A percentile compares a stretch with the other conserved stretches of the same genome.
phyloP scores from a whole-genome alignment of 2,329 filamentous ascomycete genomes.

The Shiraia bambusicola region DNA sequence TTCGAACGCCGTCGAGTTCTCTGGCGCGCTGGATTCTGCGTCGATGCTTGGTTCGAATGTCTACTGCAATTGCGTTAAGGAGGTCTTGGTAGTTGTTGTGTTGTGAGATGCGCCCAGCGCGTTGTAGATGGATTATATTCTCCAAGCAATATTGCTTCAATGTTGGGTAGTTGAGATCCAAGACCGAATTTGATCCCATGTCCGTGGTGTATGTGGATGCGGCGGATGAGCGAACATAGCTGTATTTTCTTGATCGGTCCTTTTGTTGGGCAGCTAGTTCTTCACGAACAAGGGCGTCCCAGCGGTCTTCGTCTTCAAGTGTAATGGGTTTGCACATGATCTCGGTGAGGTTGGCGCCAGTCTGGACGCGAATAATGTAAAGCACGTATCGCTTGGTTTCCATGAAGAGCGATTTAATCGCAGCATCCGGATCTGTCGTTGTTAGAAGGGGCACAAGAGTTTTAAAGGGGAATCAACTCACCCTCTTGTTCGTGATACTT shows the following conservation, averaged over 20 bases:
- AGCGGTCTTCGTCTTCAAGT: slow-evolving; percentile 84
- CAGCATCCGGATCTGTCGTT: slow-evolving; percentile 76
- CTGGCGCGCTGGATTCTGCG: slow-evolving; percentile 87
- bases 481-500: slow-evolving; percentile 83
- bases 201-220: slow-evolving; percentile 71
- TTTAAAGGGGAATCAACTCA: slow-evolving; percentile 33
- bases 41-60: slow-evolving; percentile 96
- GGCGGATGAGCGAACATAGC: slow-evolving; percentile 72
- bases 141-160: slow-evolving; percentile 91
- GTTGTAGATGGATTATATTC: slow-evolving; percentile 88
- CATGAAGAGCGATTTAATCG: slow-evolving; percentile 91
- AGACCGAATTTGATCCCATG: slow-evolving; percentile 56
- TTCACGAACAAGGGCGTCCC: slow-evolving; percentile 77
- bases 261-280: slow-evolving; percentile 61
- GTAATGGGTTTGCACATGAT: slow-evolving; percentile 90
- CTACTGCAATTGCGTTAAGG: slow-evolving; percentile 93
- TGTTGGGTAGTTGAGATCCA: slow-evolving; percentile 90
- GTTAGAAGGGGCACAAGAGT: slow-evolving; percentile 22
- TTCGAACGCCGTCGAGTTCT: slow-evolving; percentile 80
- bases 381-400: slow-evolving; percentile 96
- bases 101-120: slow-evolving; percentile 78
- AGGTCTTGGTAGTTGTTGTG: slow-evolving; percentile 95
- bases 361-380: slow-evolving; percentile 97
- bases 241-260: slow-evolving; percentile 54
- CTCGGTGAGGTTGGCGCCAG: slow-evolving; percentile 86